These are phyloP conservation scores for Talaromyces proteolyticus DNA, from an alignment of 495 filamentous ascomycete genomes.

Conservation along the genomic window DNA sequence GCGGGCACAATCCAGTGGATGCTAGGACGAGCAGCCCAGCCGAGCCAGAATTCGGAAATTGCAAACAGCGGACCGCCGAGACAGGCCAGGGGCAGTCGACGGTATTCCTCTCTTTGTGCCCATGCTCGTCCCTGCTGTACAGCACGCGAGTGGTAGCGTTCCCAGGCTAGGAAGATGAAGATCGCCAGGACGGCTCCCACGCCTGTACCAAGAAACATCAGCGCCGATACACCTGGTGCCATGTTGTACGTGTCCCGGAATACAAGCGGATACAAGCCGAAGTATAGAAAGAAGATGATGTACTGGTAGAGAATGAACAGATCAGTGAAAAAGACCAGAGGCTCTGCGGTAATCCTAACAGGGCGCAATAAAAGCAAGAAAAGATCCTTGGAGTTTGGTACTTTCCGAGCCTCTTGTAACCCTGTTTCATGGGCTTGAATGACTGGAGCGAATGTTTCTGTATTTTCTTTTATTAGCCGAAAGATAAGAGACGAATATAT, in stretches of 20 bases:
- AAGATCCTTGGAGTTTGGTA: neutral
- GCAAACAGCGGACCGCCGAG: slow-evolving; percentile 60
- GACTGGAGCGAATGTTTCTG: neutral
- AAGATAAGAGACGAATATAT: neutral
- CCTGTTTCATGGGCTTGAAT: neutral
- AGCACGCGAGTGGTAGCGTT: neutral
- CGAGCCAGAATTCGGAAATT: slow-evolving; percentile 65
- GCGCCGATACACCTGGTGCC: neutral
- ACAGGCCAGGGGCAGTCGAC: slow-evolving; percentile 62
- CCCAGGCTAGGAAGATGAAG: neutral
- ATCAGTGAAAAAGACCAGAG: neutral
- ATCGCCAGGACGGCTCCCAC: neutral
- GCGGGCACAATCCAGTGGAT: slow-evolving; percentile 60
- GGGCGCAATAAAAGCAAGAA: neutral
- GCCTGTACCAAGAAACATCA: neutral
- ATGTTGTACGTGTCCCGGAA: neutral
- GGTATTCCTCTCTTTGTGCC: slow-evolving; percentile 35
- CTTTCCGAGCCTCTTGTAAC: neutral
- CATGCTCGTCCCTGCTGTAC: neutral
- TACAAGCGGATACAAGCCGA: neutral
- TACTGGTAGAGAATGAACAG: neutral
- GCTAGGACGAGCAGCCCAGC: slow-evolving; percentile 50
- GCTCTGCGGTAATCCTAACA: neutral
- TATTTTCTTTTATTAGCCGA: neutral
- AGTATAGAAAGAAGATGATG: neutral